Conservation (phyloP, 2,329 filamentous ascomycete species). For the Ophiognomonia clavigignenti-juglandacearum region DNA sequence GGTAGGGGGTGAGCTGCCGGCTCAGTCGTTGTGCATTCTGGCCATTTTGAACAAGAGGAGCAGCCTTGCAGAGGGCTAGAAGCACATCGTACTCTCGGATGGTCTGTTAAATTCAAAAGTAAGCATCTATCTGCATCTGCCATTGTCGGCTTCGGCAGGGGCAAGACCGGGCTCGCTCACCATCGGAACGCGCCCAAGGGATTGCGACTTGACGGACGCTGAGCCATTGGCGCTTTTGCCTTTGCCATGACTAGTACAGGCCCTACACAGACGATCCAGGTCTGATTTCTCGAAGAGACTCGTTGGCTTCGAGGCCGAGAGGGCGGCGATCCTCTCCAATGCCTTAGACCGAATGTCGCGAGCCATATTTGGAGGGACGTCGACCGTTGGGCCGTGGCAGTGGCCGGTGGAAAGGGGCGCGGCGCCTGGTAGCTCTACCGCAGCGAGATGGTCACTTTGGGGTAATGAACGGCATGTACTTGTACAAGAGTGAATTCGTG, state of each 20-base stretch:
- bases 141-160: neutral
- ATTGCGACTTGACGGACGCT: slow-evolving; percentile 32
- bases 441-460: neutral
- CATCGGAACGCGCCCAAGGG: slow-evolving; percentile 55
- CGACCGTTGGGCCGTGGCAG: neutral
- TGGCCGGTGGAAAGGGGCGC: neutral
- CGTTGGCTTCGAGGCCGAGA: slow-evolving; percentile 52
- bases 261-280: slow-evolving; percentile 56
- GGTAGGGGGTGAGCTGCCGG: slow-evolving; percentile 75
- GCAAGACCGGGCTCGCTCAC: slow-evolving; percentile 39
- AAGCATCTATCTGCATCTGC: too few relatives aligned
- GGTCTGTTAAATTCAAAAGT: slow-evolving; percentile 46
- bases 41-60: slow-evolving; percentile 64
- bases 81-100: slow-evolving; percentile 89
- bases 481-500: neutral
- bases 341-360: slow-evolving; percentile 57
- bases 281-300: slow-evolving; percentile 58
- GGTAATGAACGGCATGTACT: neutral
- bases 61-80: slow-evolving; percentile 85
- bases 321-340: slow-evolving; percentile 59
- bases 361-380: slow-evolving; percentile 32
- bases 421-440: too few relatives aligned
- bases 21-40: slow-evolving; percentile 74
- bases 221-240: slow-evolving; percentile 45
- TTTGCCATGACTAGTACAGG: slow-evolving; percentile 44